Base-by-base conservation (phyloP, 2,329 filamentous ascomycete genomes). In the Sporothrix globosa region DNA sequence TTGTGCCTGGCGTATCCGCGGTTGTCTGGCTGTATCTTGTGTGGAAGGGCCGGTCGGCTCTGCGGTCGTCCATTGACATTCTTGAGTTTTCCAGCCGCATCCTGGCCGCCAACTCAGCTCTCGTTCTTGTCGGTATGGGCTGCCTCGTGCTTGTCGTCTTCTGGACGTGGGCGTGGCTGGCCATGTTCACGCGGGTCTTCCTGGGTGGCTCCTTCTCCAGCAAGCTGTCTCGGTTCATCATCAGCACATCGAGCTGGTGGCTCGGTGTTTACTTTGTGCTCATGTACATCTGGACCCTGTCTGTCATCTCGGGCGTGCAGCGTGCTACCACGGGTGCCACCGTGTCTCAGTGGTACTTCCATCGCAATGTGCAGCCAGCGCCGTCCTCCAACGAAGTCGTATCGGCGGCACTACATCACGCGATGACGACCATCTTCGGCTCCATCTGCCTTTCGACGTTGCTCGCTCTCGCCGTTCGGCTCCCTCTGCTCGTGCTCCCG, bases 331-430 rank as follows among this genome's bases (percentile, higher is more conserved):
- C 95, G 17, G 95, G 93, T 30, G 96, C 96, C 13, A 97, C 95
- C 0, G 95, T 98, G 30, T 97, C 93, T 53, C 96, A 99, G 80
- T 99, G 96, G 96, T 99, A 99, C 81, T 99, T 98, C 80, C 95
- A 98, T 80, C 92, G 96, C 73, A 91, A 96, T 75, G 89, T 90
- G 4, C 87, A 90, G 13, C 93, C 95, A 5, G 85, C 90, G 10
- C 90, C 93, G 2, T 89, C 92, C 0, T 94, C 93, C 0, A 85
- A 86, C 70, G 90, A 94, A 69, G 91, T 98, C 63, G 93, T 98
- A 34, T 84, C 88, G 72, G 95, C 94, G 7, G 95, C 94, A 17
- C 83, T 97, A 58, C 84, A 85, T 66, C 96, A 99, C 81, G 91
- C 94, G 2, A 84, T 88, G 17, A 94, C 92, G 19, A 95, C 92